Evolutionary conservation across 192 early-diverging fungal species (phyloP), one percentile per base, ranked within the genome.

Genomic region (Chytriomyces sp.): DNA sequence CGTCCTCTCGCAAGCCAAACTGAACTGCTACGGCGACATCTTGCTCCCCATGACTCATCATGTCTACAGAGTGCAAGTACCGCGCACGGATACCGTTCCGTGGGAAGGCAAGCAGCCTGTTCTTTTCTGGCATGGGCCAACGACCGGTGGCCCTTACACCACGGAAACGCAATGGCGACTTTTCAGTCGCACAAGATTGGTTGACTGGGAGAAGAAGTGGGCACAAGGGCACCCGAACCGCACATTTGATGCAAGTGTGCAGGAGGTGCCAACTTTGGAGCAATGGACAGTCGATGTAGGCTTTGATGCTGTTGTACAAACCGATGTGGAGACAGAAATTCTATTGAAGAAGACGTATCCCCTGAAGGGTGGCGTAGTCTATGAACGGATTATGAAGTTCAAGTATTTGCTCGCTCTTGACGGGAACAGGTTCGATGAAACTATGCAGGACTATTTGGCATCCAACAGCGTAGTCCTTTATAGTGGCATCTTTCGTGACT

Each of bases 361-460:
- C 10, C 8, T 57, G 55, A 57, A 57, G 30, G n/a, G 7, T 7
- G 55, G 55, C 12, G 55, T 57, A 8, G 19, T 8, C 12, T 41
- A 22, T 26, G 17, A 5, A 32, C 10, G 49, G 7, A 26, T 28
- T 5, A 19, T n/a, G 12, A 19, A 44, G n/a, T 64, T 64, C 62
- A 64, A 64, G 31, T 64, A 64, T 32, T 32, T 64, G 12, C 5
- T 64, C 0, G 62, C 49, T 12, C 6, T 64, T 12, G 62, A 64
- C 36, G 62, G 62, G 19, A 41, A 41, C 62, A 14, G 31, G 31
- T 61, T 28, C 31, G 31, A 28, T 17, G 59, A 61, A 10, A 17
- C 31, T 6, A 22, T 61, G 2, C 32, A 32, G 25, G 19, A n/a
- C n/a, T 32, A 36, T 14, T 36, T 61, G 5, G 25, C 17, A 8